phyloP scores from a whole-genome alignment of 306 rosid genomes.

The Lotus japonicus region DNA sequence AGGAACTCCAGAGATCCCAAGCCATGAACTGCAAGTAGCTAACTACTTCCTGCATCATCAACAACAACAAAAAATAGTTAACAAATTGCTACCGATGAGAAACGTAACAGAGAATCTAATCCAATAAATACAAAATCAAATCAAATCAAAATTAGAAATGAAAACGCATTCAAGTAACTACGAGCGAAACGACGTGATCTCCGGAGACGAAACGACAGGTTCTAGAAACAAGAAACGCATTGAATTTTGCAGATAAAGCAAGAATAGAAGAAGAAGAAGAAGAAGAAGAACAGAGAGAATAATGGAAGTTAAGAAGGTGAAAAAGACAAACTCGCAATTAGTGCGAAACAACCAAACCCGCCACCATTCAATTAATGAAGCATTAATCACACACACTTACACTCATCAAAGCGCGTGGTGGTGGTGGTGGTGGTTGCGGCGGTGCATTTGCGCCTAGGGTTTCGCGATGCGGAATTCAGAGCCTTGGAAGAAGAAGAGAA shows the following conservation, averaged over 20 bases:
- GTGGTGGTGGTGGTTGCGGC: no score
- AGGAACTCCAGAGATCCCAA: slow-evolving; percentile 60
- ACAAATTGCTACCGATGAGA: neutral
- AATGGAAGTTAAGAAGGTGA: neutral
- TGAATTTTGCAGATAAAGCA: neutral
- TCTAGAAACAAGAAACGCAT: neutral
- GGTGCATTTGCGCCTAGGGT: no score
- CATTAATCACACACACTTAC: neutral
- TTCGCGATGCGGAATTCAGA: slow-evolving; percentile 25
- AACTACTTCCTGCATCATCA: slow-evolving; percentile 35
- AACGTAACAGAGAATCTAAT: neutral
- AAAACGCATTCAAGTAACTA: neutral
- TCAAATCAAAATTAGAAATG: no score
- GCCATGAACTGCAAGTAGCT: slow-evolving; percentile 38
- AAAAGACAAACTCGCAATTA: neutral
- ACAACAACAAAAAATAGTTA: neutral
- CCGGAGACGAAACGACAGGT: neutral
- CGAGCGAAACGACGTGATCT: no score
- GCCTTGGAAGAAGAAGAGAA: neutral
- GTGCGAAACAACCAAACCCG: slow-evolving; percentile 4
- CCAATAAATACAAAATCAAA: no score
- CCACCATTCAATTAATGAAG: slow-evolving; percentile 12
- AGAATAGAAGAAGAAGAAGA: neutral
- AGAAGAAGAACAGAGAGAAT: neutral
- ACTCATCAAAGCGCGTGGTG: slow-evolving; percentile 3